Percentiles rank a stretch among this genome's conserved stretches.
These are phyloP conservation scores for Drechslera avenae DNA, from an alignment of 2,329 filamentous ascomycete genomes.

Conservation along the genomic window DNA sequence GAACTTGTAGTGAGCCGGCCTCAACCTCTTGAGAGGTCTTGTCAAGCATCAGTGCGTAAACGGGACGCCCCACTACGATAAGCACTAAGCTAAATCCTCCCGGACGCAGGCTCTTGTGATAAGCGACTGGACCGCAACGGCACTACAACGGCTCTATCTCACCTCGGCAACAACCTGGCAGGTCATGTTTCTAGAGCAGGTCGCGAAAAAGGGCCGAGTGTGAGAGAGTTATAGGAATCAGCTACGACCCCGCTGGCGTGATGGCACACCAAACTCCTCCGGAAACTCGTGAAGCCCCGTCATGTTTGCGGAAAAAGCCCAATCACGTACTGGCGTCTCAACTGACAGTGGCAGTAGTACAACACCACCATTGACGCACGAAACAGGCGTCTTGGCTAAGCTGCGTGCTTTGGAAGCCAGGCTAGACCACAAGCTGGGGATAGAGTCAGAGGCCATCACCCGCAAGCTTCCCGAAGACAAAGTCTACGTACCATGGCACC, in stretches of 20 bases:
- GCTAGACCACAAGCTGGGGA: conserved; percentile 29
- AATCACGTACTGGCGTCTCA: conserved; percentile 17
- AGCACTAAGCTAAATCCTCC: no score
- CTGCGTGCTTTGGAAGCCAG: conserved; percentile 26
- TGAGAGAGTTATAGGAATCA: no score
- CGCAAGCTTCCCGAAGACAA: conserved; percentile 37
- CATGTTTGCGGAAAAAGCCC: conserved; percentile 25
- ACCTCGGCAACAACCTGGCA: no score
- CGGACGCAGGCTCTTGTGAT: background rate
- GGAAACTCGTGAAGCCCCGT: background rate
- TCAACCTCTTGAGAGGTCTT: no score
- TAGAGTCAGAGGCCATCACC: conserved; percentile 32
- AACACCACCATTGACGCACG: conserved; percentile 7
- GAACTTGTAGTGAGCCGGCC: no score
- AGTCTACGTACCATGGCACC: conserved; percentile 31
- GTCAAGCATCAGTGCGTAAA: no score
- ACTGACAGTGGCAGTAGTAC: conserved; percentile 11
- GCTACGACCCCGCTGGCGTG: no score
- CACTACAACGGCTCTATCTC: no score
- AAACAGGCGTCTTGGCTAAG: conserved; percentile 22
- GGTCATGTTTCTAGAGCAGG: no score
- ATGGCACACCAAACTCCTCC: no score
- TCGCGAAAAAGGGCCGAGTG: no score
- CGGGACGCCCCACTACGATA: no score
- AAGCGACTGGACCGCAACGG: background rate